Evolutionary conservation across 306 rosid genomes (phyloP).

Genomic region (Dryas alaskensis): DNA sequence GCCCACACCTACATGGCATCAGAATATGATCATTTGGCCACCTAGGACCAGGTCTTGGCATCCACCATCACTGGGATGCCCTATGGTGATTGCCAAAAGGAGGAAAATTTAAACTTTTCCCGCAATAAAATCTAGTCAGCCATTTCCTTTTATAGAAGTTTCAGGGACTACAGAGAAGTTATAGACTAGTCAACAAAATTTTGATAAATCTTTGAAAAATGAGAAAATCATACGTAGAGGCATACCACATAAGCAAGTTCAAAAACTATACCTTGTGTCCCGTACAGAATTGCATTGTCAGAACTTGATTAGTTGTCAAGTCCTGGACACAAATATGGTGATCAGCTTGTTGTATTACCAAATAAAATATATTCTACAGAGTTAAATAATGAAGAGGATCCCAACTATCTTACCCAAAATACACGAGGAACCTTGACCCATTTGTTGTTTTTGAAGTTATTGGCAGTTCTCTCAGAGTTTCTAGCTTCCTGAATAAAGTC

Average conservation of each 20-base stretch:
- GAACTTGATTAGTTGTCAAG: constrained; percentile 67
- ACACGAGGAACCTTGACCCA: constrained; percentile 67
- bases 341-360: constrained; percentile 15
- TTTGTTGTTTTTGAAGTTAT: constrained; percentile 59
- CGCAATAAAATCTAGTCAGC: background rate
- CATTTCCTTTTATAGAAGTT: background rate
- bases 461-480: constrained; percentile 80
- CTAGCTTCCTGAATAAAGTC: constrained; percentile 86
- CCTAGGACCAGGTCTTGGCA: background rate
- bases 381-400: constrained; percentile 7
- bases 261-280: constrained; percentile 63
- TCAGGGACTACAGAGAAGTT: background rate
- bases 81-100: background rate
- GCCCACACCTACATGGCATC: background rate
- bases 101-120: background rate
- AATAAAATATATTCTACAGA: background rate
- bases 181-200: no score
- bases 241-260: constrained; percentile 17
- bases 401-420: constrained; percentile 66
- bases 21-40: background rate
- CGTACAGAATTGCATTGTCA: constrained; percentile 70
- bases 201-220: background rate
- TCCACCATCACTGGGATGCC: background rate
- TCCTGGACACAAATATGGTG: constrained; percentile 50
- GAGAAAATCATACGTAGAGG: background rate